phyloP scores from a whole-genome alignment of 371 early-diverging fungal species.

The Paraphysoderma sedebokerense region DNA sequence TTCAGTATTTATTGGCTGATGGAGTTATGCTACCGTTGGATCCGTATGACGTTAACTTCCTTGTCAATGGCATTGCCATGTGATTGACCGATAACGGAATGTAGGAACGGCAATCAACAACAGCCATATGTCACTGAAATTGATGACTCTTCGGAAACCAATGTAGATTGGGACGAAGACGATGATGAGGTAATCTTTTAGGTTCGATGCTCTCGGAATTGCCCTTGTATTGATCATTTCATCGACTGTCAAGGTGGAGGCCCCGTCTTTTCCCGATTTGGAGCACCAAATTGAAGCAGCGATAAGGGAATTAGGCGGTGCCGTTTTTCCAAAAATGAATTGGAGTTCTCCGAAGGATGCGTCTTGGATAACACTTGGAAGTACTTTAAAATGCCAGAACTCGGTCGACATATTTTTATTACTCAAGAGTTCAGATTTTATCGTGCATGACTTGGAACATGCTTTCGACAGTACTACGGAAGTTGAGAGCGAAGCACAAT shows the following conservation, averaged over 20 bases:
- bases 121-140: too few species aligned
- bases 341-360: slow-evolving; percentile 93
- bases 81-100: too few species aligned
- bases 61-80: not conserved
- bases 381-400: slow-evolving; percentile 54
- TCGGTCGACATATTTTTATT: slow-evolving; percentile 64
- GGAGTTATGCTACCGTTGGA: slow-evolving; percentile 55
- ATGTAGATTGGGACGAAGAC: slow-evolving; percentile 22
- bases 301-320: slow-evolving; percentile 55
- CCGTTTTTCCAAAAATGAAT: slow-evolving; percentile 78
- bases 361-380: slow-evolving; percentile 65
- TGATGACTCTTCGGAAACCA: slow-evolving; percentile 19
- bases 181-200: too few species aligned
- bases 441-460: slow-evolving; percentile 65
- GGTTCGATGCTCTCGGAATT: too few species aligned
- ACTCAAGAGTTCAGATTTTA: slow-evolving; percentile 77
- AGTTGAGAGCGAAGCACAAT: slow-evolving; percentile 4
- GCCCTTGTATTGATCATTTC: not conserved
- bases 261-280: slow-evolving; percentile 37
- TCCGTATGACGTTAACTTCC: slow-evolving; percentile 5
- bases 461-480: slow-evolving; percentile 43
- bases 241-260: slow-evolving; percentile 3
- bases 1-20: slow-evolving; percentile 66
- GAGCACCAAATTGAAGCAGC: slow-evolving; percentile 38
- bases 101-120: too few species aligned